Base-by-base conservation (phyloP, 164 flowering plant genomes). In the Hamamelis virginiana region DNA sequence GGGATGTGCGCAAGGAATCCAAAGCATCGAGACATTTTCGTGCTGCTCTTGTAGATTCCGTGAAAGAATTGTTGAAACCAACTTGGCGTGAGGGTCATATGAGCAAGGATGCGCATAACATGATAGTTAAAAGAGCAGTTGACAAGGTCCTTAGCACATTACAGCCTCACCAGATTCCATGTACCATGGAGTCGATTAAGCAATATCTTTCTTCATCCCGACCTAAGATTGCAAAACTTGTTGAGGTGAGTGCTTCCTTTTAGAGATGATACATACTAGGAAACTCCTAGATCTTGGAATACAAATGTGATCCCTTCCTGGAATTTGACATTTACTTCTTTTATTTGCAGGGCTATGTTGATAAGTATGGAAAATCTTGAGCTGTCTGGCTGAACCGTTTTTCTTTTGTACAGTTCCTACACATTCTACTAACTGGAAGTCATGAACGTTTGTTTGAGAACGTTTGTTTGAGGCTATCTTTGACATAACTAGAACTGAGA, bases 41-140 rank as follows among this genome's bases (percentile, higher is more conserved):
- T 64, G 74, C 82, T 74, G 86, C 86, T 59, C 90, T 95, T 66
- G 70, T 95, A 55, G 94, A 95, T 33, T 76, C 70, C 64, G 85
- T 89, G 47, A 95, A 95, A 77, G 98, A 87, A 61, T 68, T 90
- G 75, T 71, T 92, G 67, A 93, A 78, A 76, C 99, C 98, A 65
- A 72, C 78, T 62, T 96, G 98, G 99, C 93, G 79, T 10, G 89
- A 78, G 66, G 97, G 98, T 64, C 83, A 73, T 55, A 52, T 93
- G 71, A 86, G 88, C 72, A 93, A 88, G 79, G 98, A 91, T 79
- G 89, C 81, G 19, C 93, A 91, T 81, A 96, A 93, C 62, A 66
- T 69, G 59, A 81, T 96, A 38, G 98, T 96, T 10, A 94, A 83
- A 73, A 93, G 82, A 74, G 81, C 92, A 52, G 95, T 86, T 67